A percentile compares a stretch with the other conserved stretches of the same genome.
phyloP scores from a whole-genome alignment of 2,329 filamentous ascomycete species.

The Colletotrichum costaricense region DNA sequence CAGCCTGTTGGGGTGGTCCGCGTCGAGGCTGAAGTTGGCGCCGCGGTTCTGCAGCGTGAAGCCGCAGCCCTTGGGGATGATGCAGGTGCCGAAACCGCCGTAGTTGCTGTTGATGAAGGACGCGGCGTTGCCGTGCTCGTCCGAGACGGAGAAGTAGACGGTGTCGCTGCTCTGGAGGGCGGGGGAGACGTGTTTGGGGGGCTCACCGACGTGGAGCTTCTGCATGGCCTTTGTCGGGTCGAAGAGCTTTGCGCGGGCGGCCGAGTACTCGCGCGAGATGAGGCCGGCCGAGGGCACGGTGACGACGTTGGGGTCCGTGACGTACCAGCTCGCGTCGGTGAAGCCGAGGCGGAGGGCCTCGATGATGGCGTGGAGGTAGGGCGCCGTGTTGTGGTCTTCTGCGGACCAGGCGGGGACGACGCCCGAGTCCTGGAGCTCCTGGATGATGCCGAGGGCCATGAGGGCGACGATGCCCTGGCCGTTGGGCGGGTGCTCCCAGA shows the following conservation, averaged over 20 bases:
- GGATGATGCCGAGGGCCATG: conserved; percentile 92
- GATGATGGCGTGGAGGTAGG: conserved; percentile 87
- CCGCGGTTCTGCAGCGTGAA: conserved; percentile 97
- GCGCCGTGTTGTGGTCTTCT: conserved; percentile 82
- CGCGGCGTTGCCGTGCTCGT: conserved; percentile 86
- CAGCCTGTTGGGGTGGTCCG: conserved; percentile 81
- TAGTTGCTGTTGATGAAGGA: conserved; percentile 98
- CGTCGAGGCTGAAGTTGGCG: conserved; percentile 81
- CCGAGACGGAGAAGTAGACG: conserved; percentile 91
- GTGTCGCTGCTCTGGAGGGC: conserved; percentile 91
- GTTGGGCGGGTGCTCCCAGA: conserved; percentile 98
- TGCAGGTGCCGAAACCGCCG: conserved; percentile 86
- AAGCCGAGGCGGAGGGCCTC: conserved; percentile 92
- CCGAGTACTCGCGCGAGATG: conserved; percentile 79
- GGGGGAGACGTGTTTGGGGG: conserved; percentile 64
- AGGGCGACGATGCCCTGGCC: conserved; percentile 95
- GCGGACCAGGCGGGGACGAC: conserved; percentile 78
- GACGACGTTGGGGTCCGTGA: conserved; percentile 82
- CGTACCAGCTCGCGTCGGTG: conserved; percentile 89
- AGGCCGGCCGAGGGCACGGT: conserved; percentile 78
- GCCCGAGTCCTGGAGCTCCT: conserved; percentile 82
- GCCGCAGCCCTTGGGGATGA: conserved; percentile 86
- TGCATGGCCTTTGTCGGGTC: conserved; percentile 69
- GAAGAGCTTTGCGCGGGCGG: conserved; percentile 73
- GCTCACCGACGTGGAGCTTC: conserved; percentile 72